Evolutionary conservation across 495 filamentous ascomycete genomes (phyloP), one percentile per base, ranked within the genome.

Genomic region (Lasiosphaeria ovina): DNA sequence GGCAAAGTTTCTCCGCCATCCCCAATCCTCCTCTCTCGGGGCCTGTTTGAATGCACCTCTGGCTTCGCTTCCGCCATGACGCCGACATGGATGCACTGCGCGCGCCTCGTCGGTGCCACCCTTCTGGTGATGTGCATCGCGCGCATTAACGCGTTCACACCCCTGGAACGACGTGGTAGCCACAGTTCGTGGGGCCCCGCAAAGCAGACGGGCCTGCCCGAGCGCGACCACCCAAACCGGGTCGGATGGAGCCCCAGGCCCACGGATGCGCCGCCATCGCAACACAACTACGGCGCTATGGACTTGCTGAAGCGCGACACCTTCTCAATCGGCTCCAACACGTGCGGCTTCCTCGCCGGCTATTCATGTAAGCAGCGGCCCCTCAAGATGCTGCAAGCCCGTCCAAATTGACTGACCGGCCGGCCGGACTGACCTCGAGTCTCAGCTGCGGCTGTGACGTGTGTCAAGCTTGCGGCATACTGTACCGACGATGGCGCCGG

Each of bases 401-500:
- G 24, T 24, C 2, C 24, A 2, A 24, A 24, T 24, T 24, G 24
- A 24, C 24, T 24, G 24, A 24, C 24, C 1, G 24, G 24, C 24
- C 1, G 24, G 24, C 24, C 24, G 24, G 24, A 24, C 24, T 24
- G 24, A 35, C 38, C 33, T 3, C 34, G 16, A 3, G n/a, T 54
- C 32, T 45, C 31, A 60, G 57, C 61, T 8, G 47, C 33, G 16
- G 51, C 61, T 14, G 45, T 57, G 7, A 59, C 61, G 7, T 63
- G 61, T 38, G 52, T 59, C 12, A 11, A 58, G 10, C 14, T 50
- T 12, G 42, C 35, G 32, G 62, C 57, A 2, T 64, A 59, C 45
- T 64, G 57, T 24, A 60, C 57, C 7, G 57, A 60, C 62, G 57
- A 64, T 53, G 62, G 62, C 12, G 53, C 36, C 1, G 57, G 52